A percentile compares a stretch with the other conserved stretches of the same genome.
Evolutionary conservation across 176 grass and related monocot genomes (phyloP).

Genomic region (Pontederia paniculata): DNA sequence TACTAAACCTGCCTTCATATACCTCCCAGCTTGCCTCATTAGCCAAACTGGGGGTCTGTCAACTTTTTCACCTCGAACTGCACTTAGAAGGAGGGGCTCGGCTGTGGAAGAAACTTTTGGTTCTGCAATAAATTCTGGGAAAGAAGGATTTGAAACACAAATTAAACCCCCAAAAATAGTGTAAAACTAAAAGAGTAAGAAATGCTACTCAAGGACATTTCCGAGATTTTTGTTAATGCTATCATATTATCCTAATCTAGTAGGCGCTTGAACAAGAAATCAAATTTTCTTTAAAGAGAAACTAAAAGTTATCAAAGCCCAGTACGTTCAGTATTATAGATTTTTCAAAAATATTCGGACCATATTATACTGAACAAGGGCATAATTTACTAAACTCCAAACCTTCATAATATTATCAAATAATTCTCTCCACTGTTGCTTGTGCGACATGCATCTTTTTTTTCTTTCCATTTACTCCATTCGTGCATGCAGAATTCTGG

Average conservation of each 20-base stretch:
- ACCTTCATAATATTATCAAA: background rate
- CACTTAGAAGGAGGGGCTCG: slow-evolving; percentile 81
- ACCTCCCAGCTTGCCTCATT: slow-evolving; percentile 98
- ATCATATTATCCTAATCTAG: too few relatives aligned
- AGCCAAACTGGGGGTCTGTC: slow-evolving; percentile 94
- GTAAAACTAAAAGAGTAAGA: background rate
- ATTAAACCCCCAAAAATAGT: background rate
- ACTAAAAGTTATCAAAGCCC: too few relatives aligned
- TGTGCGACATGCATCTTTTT: background rate
- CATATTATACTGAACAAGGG: too few relatives aligned
- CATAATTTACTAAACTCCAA: background rate
- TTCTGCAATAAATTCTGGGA: slow-evolving; percentile 42
- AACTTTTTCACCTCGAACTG: slow-evolving; percentile 71
- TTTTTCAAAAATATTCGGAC: too few relatives aligned
- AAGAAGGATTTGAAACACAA: slow-evolving; percentile 13
- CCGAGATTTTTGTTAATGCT: too few relatives aligned
- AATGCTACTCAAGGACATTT: too few relatives aligned
- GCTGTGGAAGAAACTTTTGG: slow-evolving; percentile 23
- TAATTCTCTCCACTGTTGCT: background rate
- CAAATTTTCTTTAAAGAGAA: too few relatives aligned
- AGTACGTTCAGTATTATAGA: too few relatives aligned
- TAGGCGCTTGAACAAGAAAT: too few relatives aligned
- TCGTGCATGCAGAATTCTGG: background rate
- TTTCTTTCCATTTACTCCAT: background rate
- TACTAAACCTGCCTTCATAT: slow-evolving; percentile 89